Evolutionary conservation across 208 protist species (phyloP).

Genomic region (Herpetomonas tarakana): DNA sequence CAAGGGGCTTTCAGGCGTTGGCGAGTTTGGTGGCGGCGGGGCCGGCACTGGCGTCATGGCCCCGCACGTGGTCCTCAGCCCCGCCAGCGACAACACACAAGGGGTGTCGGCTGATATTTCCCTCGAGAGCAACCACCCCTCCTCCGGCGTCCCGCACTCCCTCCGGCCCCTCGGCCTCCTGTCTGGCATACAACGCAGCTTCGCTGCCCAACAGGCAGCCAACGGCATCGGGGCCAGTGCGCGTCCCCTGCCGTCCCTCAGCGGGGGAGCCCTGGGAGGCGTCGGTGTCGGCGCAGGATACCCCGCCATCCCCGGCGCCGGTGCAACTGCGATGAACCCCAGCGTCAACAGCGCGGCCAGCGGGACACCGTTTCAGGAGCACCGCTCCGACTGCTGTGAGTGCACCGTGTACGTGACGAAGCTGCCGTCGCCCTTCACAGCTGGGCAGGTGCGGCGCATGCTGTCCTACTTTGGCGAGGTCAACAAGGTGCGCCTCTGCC

Average conservation of each 20-base stretch:
- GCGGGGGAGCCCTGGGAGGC: background rate
- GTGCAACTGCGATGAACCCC: background rate
- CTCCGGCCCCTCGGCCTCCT: slow-evolving; percentile 10
- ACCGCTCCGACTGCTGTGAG: slow-evolving; percentile 41
- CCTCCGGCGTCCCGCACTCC: slow-evolving; percentile 9
- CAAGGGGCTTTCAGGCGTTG: slow-evolving; percentile 6
- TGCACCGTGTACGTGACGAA: slow-evolving; percentile 86
- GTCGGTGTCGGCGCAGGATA: background rate
- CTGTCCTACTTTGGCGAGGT: slow-evolving; percentile 78
- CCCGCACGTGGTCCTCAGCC: slow-evolving; percentile 43
- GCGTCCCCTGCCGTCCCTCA: background rate
- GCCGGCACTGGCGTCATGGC: no score
- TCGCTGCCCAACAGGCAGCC: no score
- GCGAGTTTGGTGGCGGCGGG: no score
- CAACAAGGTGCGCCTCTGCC: slow-evolving; percentile 80
- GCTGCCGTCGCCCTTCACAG: slow-evolving; percentile 57
- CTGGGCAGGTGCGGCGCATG: slow-evolving; percentile 63
- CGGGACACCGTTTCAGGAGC: slow-evolving; percentile 11
- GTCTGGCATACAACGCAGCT: no score
- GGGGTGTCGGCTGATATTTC: slow-evolving; percentile 45
- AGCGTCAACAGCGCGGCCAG: slow-evolving; percentile 1
- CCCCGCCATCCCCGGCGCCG: background rate
- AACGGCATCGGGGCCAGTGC: background rate
- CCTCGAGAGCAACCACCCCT: slow-evolving; percentile 22
- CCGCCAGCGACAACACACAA: slow-evolving; percentile 41